Base-by-base conservation (phyloP, 140 eudicot genomes). In the Oenanthe javanica region DNA sequence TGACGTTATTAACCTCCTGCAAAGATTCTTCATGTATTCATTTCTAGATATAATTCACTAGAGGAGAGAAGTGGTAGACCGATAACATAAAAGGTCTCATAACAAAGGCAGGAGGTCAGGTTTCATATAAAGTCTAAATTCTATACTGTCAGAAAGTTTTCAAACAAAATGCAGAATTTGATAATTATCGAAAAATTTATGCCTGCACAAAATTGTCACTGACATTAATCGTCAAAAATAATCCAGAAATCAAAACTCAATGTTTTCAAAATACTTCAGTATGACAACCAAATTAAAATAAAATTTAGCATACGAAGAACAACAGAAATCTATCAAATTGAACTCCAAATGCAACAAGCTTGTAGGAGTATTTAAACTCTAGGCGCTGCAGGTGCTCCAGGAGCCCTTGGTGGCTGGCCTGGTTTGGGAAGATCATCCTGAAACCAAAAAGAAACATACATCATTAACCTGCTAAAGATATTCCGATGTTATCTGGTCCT, bases 381-480 rank as follows among this genome's bases (percentile, higher is more conserved):
- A 42, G 80, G 84, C 51, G 92, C 86, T 36, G 81, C 85, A 2
- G 86, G 89, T 40, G 93, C 84, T 45, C 92, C 96, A 80, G 79
- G 87, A 7, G 85, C 80, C 27, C 93, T 91, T 15, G 93, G 96
- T n/a, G 87, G 85, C 81, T 90, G 95, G 48, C 93, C 93, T 25
- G 97, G 84, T 84, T 84, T 91, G 25, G 96, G 90, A 55, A 48
- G 23, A 77, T 91, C 96, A 84, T 91, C 96, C 96, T 91, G 86
- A 36, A 82, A 86, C 23, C 36, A 67, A 50, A 77, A 5, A 63
- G 19, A 25, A 75, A 19, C 14, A 45, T 70, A 42, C 7, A 45
- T 38, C 25, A 45, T 42, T 18, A 72, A 69, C n/a, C n/a, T 36
- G 19, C 1, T 38, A 59, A 71, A 40, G 5, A 5, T 6, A 16